Percentiles rank a stretch among this genome's conserved stretches.
Conservation (phyloP, 441 rosid genomes). For the Francoa sonchifolia region DNA sequence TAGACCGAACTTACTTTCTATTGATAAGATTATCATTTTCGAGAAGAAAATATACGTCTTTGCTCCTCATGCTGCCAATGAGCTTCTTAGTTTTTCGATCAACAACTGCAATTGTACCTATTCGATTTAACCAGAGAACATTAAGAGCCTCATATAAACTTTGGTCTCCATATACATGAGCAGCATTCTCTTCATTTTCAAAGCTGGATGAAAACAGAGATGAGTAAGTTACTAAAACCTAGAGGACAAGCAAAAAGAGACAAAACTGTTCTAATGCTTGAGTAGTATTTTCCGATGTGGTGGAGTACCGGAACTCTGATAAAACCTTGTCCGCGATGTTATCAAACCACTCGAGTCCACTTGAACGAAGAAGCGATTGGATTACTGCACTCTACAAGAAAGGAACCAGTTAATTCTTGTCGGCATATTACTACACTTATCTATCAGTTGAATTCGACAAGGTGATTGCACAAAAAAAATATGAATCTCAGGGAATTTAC, state of each 20-base stretch:
- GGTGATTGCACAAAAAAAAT: too few relatives aligned
- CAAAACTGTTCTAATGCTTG: too few relatives aligned
- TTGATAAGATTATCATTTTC: slow-evolving; percentile 15
- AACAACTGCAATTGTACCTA: slow-evolving; percentile 19
- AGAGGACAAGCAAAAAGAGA: too few relatives aligned
- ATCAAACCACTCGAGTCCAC: slow-evolving; percentile 36
- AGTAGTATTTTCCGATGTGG: not conserved
- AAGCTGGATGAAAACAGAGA: slow-evolving; percentile 10
- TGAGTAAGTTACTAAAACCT: not conserved
- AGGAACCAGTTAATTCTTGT: too few relatives aligned
- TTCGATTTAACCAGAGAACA: slow-evolving; percentile 15
- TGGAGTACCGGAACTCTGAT: slow-evolving; percentile 18
- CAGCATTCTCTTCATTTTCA: slow-evolving; percentile 17
- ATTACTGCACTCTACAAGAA: slow-evolving; percentile 27
- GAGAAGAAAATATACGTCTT: slow-evolving; percentile 24
- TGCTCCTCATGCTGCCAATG: slow-evolving; percentile 21
- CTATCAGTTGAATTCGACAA: not conserved
- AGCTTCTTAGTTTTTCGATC: slow-evolving; percentile 14
- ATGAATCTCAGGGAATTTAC: too few relatives aligned
- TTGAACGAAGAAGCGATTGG: slow-evolving; percentile 26
- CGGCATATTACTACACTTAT: not conserved
- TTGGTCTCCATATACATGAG: slow-evolving; percentile 18
- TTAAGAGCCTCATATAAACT: slow-evolving; percentile 25
- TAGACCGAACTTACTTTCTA: slow-evolving; percentile 12
- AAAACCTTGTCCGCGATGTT: slow-evolving; percentile 27